Evolutionary conservation across 352 stramenopile genomes (phyloP).

Genomic region (Pythium utonaiense): DNA sequence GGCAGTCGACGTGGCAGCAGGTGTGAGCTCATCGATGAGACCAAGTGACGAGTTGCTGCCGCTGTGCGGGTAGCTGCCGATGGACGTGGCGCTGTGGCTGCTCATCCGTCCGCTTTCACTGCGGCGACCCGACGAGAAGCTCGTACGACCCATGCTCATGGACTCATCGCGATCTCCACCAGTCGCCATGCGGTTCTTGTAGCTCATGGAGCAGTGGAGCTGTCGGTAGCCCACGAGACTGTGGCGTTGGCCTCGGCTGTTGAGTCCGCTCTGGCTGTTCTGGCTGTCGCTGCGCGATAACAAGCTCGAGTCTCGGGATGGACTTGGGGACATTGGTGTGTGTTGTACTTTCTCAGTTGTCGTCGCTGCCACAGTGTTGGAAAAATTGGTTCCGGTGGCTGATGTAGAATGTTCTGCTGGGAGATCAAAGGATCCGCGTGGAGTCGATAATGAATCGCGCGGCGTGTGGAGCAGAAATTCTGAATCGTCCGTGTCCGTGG

Average conservation of each 20-base stretch:
- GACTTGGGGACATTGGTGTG: not conserved
- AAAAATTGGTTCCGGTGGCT: not conserved
- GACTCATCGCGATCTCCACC: slow-evolving; percentile 8
- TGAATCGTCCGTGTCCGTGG: slow-evolving; percentile 25
- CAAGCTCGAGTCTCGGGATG: not conserved
- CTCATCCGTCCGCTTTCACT: slow-evolving; percentile 11
- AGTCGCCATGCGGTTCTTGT: slow-evolving; percentile 67
- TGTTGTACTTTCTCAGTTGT: not conserved
- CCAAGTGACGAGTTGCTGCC: slow-evolving; percentile 5
- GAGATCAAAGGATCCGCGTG: slow-evolving; percentile 14
- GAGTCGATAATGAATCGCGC: slow-evolving; percentile 16
- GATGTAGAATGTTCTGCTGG: not conserved
- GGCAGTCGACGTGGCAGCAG: not conserved
- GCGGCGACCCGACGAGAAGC: slow-evolving; percentile 15
- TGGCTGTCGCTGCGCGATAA: slow-evolving; percentile 8
- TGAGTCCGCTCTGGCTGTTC: slow-evolving; percentile 16
- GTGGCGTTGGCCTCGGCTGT: slow-evolving; percentile 26
- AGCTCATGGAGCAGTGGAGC: slow-evolving; percentile 81
- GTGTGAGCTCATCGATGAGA: slow-evolving; percentile 19
- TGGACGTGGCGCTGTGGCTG: slow-evolving; percentile 7
- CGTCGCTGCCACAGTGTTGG: no score
- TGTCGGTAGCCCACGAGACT: slow-evolving; percentile 72
- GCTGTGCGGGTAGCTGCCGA: not conserved
- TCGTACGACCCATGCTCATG: slow-evolving; percentile 1
- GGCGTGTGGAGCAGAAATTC: slow-evolving; percentile 13